Base-by-base conservation (phyloP, 1,284 basidiomycete genomes). In the Fomitopsis palustris region DNA sequence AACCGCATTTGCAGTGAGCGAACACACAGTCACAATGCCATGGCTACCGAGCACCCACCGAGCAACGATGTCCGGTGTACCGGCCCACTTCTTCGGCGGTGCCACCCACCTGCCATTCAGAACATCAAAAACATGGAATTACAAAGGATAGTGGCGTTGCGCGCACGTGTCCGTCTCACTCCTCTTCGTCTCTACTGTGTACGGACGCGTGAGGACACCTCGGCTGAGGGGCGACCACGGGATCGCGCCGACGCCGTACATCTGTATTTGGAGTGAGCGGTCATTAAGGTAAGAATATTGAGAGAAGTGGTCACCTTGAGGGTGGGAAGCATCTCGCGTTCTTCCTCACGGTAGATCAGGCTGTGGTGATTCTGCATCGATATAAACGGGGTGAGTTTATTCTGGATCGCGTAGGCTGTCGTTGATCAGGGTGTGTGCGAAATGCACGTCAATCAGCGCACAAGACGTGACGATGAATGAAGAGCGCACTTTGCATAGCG, bases 301-400 rank as follows among this genome's bases (percentile, higher is more conserved):
- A 33, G 10, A 17, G 47, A 7, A 2, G 16, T 12, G 47, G 17
- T 2, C 19, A 70, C 71, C 66, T 71, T 69, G 19, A 74, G 65
- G 0, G 69, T 69, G 7, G 81, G 80, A 58, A 78, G 75, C 79
- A 82, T 81, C 69, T 82, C 80, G n/a, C 79, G 70, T 64, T 80
- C 80, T 62, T 81, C 79, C 61, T 83, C 81, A 37, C 81, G 74
- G 62, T 83, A 83, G n/a, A 75, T 53, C 17, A 76, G 61, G 21
- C 62, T 73, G 64, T 78, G 72, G 58, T 76, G 80, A 67, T 81
- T 81, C 62, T 85, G 82, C 82, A 84, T 83, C 17, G 75, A 76
- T 68, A 81, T 77, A 71, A 81, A 82, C 2, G 76, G 78, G 17
- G 79, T 81, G 53, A 81, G 72, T 54, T 72, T 72, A 69, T 81